phyloP scores from a whole-genome alignment of 2,329 filamentous ascomycete genomes.

The Septoria petroselini region DNA sequence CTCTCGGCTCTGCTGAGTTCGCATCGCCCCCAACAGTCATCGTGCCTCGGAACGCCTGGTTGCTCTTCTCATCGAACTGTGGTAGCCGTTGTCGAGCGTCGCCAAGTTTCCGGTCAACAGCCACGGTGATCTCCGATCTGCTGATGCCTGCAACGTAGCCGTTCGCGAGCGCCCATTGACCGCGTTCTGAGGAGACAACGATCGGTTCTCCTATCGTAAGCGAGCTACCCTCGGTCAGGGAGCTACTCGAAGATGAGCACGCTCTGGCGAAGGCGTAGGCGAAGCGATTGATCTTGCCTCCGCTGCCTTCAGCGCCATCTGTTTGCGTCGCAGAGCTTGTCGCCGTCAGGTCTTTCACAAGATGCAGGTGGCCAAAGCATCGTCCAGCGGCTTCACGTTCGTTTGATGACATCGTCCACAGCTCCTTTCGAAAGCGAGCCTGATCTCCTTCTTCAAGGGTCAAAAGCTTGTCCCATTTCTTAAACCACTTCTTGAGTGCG shows the following conservation, averaged over 20 bases:
- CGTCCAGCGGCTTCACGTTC: slow-evolving; percentile 85
- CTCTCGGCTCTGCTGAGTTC: slow-evolving; percentile 36
- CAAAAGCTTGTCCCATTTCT: slow-evolving; percentile 88
- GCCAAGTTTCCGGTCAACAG: slow-evolving; percentile 85
- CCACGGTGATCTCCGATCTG: slow-evolving; percentile 74
- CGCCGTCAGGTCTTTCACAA: slow-evolving; percentile 52
- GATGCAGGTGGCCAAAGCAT: slow-evolving; percentile 83
- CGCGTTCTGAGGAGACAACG: slow-evolving; percentile 92
- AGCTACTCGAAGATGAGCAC: slow-evolving; percentile 55
- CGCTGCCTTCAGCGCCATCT: slow-evolving; percentile 39
- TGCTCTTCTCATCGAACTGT: slow-evolving; percentile 71
- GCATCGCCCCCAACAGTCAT: slow-evolving; percentile 68
- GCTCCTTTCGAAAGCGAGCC: slow-evolving; percentile 79
- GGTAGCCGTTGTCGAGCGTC: slow-evolving; percentile 73
- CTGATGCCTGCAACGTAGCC: slow-evolving; percentile 80
- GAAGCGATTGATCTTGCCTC: slow-evolving; percentile 85
- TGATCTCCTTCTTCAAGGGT: slow-evolving; percentile 93
- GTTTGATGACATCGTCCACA: slow-evolving; percentile 92
- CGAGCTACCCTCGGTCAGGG: slow-evolving; percentile 81
- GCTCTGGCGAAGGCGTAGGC: slow-evolving; percentile 77
- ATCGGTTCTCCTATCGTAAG: slow-evolving; percentile 83
- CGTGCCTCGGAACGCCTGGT: slow-evolving; percentile 85
- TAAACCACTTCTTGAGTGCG: slow-evolving; percentile 74
- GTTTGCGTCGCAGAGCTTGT: slow-evolving; percentile 23
- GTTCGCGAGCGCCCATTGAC: slow-evolving; percentile 91